These are phyloP conservation scores for Staphylotrichum longicolle DNA, from an alignment of 495 filamentous ascomycete species.

Conservation along the genomic window DNA sequence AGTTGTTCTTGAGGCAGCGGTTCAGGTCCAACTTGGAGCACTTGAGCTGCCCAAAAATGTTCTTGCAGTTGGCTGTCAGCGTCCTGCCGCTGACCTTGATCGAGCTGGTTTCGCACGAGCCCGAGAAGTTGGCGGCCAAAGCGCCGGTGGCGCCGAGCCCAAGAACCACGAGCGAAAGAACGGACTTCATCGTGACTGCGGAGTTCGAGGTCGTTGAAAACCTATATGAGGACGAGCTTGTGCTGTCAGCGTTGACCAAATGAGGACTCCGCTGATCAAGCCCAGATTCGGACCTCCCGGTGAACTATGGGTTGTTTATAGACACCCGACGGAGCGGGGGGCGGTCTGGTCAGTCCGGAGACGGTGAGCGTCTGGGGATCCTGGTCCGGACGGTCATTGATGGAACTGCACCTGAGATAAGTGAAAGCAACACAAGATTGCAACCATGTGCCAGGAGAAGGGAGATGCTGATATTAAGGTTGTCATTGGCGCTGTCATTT, in stretches of 20 bases:
- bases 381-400: neutral
- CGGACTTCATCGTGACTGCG: conserved; percentile 8
- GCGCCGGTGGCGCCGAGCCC: conserved; percentile 8
- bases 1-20: conserved; percentile 30
- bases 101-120: conserved; percentile 22
- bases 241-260: neutral
- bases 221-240: neutral
- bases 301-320: conserved; percentile 1
- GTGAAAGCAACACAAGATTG: conserved; percentile 11
- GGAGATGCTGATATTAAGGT: neutral
- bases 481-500: neutral
- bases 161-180: conserved; percentile 4
- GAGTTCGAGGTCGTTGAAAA: neutral
- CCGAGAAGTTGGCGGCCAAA: conserved; percentile 22
- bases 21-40: conserved; percentile 30
- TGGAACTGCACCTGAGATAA: neutral
- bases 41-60: conserved; percentile 21
- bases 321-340: neutral
- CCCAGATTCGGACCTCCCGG: neutral
- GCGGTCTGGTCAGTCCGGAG: neutral
- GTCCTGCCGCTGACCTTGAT: conserved; percentile 27
- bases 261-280: conserved; percentile 1
- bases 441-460: neutral
- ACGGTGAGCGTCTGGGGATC: neutral
- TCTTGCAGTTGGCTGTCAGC: conserved; percentile 27